These are phyloP conservation scores for Leptographium wingfieldii DNA, from an alignment of 2,329 filamentous ascomycete species.

Conservation along the genomic window DNA sequence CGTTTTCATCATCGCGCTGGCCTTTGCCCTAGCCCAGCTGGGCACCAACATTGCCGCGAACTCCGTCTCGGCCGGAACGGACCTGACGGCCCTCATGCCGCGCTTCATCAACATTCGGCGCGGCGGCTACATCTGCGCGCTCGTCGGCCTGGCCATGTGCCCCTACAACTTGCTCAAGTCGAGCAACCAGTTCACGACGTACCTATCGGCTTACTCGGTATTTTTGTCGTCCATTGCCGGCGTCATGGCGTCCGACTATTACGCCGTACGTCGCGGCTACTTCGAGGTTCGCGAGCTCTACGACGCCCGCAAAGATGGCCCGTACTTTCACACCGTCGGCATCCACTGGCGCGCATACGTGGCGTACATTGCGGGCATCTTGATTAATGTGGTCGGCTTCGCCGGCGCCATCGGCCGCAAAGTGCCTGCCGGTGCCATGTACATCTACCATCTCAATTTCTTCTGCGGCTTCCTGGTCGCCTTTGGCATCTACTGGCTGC, in stretches of 20 bases:
- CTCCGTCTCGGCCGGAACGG: conserved; percentile 69
- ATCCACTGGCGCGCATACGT: conserved; percentile 74
- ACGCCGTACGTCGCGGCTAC: conserved; percentile 70
- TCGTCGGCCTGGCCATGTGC: conserved; percentile 72
- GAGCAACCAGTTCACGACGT: conserved; percentile 79
- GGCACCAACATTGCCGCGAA: conserved; percentile 85
- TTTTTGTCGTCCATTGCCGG: conserved; percentile 90
- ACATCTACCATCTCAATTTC: conserved; percentile 86
- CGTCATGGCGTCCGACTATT: conserved; percentile 86
- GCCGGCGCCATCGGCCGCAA: conserved; percentile 60
- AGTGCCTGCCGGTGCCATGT: conserved; percentile 67
- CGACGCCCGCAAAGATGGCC: conserved; percentile 50
- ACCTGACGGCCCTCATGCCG: conserved; percentile 68
- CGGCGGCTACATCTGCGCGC: conserved; percentile 74
- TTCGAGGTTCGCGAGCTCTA: conserved; percentile 70
- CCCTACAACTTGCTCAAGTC: conserved; percentile 67
- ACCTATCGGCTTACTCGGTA: conserved; percentile 82
- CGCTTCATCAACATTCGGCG: conserved; percentile 75
- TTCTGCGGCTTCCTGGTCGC: conserved; percentile 73
- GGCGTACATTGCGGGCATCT: conserved; percentile 70
- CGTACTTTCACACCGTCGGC: conserved; percentile 64
- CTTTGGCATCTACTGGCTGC: conserved; percentile 49
- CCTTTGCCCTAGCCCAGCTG: conserved; percentile 67
- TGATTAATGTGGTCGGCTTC: conserved; percentile 88
- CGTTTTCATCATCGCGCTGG: conserved; percentile 58